phyloP scores from a whole-genome alignment of 768 basidiomycete genomes.

The Auricularia heimuer region DNA sequence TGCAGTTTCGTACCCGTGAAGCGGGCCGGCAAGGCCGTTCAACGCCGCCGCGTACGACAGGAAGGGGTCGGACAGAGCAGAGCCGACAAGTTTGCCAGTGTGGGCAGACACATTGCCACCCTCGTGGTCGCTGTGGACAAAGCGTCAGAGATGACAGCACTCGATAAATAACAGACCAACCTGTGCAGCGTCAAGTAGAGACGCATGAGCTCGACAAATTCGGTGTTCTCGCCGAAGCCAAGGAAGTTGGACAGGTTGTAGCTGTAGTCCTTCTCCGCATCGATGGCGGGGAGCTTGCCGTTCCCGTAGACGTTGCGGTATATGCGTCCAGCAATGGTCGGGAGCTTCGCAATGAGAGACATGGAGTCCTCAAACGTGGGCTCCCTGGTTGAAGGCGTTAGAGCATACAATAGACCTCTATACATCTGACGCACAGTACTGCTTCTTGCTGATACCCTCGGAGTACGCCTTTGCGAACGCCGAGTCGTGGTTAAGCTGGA shows the following conservation, averaged over 20 bases:
- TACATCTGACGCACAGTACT: constrained; percentile 68
- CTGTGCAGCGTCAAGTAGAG: constrained; percentile 97
- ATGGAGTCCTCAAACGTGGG: constrained; percentile 1
- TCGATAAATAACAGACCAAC: constrained; percentile 19
- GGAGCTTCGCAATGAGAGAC: constrained; percentile 75
- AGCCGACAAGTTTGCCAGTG: constrained; percentile 86
- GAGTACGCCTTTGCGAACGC: constrained; percentile 94
- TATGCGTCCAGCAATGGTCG: constrained; percentile 90
- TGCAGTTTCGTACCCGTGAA: constrained; percentile 53
- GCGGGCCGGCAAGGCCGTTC: constrained; percentile 93
- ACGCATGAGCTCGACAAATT: constrained; percentile 88
- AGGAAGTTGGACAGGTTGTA: constrained; percentile 83
- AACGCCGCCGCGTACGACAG: constrained; percentile 85
- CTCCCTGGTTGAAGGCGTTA: background rate
- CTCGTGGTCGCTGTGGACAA: constrained; percentile 70
- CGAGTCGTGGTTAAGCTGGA: constrained; percentile 84
- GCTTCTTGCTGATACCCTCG: constrained; percentile 84
- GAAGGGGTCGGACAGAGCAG: constrained; percentile 96
- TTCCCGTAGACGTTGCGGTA: constrained; percentile 81
- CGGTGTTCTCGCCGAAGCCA: constrained; percentile 79
- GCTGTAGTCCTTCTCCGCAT: constrained; percentile 77
- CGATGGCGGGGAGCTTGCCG: constrained; percentile 82
- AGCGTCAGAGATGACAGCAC: background rate
- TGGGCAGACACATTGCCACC: constrained; percentile 98
- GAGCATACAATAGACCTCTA: background rate